Evolutionary conservation across 805 yeast species (phyloP).

Genomic region (Sugiyamaella floridensis): DNA sequence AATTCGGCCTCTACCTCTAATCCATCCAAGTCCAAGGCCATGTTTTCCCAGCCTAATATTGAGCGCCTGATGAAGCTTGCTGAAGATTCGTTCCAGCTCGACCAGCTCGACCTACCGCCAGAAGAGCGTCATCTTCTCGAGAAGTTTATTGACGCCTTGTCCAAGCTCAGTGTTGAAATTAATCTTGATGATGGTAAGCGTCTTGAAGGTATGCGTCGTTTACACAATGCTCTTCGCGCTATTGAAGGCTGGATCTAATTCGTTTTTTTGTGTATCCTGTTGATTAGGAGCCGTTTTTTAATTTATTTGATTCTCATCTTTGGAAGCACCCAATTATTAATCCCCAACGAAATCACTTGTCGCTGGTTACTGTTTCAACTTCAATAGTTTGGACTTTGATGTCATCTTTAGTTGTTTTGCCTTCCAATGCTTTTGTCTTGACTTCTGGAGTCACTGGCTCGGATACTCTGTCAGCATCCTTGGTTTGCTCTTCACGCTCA

Average conservation of each 20-base stretch:
- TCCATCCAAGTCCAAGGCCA: constrained; percentile 6
- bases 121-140: constrained; percentile 77
- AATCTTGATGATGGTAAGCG: constrained; percentile 75
- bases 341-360: no score
- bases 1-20: neutral
- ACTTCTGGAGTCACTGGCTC: neutral
- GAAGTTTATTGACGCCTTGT: constrained; percentile 75
- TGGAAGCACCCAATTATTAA: no score
- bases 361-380: neutral
- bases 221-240: constrained; percentile 76
- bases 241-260: constrained; percentile 65
- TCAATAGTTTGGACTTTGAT: neutral
- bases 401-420: neutral
- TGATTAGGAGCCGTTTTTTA: neutral
- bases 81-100: constrained; percentile 46
- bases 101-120: constrained; percentile 60
- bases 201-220: constrained; percentile 69
- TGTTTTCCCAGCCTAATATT: constrained; percentile 21
- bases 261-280: neutral
- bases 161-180: constrained; percentile 85
- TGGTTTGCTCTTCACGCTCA: constrained; percentile 5
- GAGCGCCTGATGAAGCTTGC: constrained; percentile 23
- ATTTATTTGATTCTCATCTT: neutral
- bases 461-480: neutral
- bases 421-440: neutral